Evolutionary conservation across 1,284 basidiomycete species (phyloP).

Genomic region (Austroboletus niveus): DNA sequence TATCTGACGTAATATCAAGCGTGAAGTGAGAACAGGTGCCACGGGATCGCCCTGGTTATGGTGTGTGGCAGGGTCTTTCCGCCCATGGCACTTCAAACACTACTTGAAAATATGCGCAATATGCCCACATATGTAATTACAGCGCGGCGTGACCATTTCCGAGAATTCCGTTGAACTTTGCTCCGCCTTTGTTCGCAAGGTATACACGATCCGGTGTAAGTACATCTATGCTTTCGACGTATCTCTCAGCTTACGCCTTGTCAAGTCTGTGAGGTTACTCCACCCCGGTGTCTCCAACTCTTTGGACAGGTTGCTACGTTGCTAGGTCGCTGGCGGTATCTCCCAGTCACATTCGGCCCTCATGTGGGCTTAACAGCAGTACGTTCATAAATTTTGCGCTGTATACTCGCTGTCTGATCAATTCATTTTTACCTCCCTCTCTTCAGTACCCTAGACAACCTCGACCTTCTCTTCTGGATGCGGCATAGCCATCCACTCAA

Average conservation of each 20-base stretch:
- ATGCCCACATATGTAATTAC: constrained; percentile 11
- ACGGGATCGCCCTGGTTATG: no score
- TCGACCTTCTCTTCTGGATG: constrained; percentile 83
- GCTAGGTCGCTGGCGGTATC: constrained; percentile 63
- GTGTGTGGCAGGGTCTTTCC: no score
- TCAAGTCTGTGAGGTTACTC: constrained; percentile 54
- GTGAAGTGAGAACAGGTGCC: no score
- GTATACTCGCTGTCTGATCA: constrained; percentile 3
- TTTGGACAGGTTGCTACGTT: constrained; percentile 57
- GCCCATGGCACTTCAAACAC: no score
- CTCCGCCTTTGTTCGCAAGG: constrained; percentile 75
- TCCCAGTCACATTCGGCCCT: constrained; percentile 58
- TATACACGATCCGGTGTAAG: constrained; percentile 78
- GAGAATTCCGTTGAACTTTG: constrained; percentile 72
- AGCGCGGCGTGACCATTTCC: constrained; percentile 78
- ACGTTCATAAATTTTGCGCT: constrained; percentile 20
- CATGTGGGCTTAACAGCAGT: constrained; percentile 72
- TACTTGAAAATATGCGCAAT: background rate
- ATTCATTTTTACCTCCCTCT: constrained; percentile 68
- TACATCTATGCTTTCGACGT: constrained; percentile 12
- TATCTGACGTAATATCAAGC: no score
- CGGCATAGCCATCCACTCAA: constrained; percentile 84
- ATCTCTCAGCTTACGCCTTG: constrained; percentile 5
- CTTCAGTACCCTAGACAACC: constrained; percentile 70
- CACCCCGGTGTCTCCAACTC: constrained; percentile 7